Evolutionary conservation across 805 yeast genomes (phyloP).

Genomic region (Schwanniomyces pseudopolymorphus): DNA sequence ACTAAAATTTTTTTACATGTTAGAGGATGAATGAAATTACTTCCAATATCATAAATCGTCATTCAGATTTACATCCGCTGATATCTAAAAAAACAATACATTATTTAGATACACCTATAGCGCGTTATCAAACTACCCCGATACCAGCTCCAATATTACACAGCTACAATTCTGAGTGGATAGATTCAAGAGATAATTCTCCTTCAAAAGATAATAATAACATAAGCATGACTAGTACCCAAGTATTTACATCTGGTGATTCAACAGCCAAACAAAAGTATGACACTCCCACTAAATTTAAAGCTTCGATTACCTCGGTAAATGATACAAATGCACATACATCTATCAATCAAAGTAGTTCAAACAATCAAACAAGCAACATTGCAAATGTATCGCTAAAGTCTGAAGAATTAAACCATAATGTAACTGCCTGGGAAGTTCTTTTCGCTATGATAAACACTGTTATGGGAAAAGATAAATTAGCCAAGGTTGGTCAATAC

Average conservation of each 20-base stretch:
- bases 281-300: slow-evolving; percentile 12
- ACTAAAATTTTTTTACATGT: neutral
- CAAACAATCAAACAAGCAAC: neutral
- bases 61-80: neutral
- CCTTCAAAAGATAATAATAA: slow-evolving; percentile 11
- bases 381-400: slow-evolving; percentile 4
- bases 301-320: slow-evolving; percentile 2
- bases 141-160: slow-evolving; percentile 7
- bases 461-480: slow-evolving; percentile 68
- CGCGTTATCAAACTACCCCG: slow-evolving; percentile 1
- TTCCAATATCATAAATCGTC: slow-evolving; percentile 2
- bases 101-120: neutral
- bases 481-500: slow-evolving; percentile 65
- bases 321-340: slow-evolving; percentile 7
- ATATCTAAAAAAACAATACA: slow-evolving; percentile 1
- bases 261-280: slow-evolving; percentile 11
- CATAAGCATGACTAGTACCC: slow-evolving; percentile 13
- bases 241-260: slow-evolving; percentile 8
- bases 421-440: slow-evolving; percentile 38
- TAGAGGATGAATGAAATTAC: slow-evolving; percentile 7
- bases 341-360: neutral
- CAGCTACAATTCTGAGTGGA: slow-evolving; percentile 26
- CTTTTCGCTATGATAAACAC: slow-evolving; percentile 53
- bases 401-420: slow-evolving; percentile 1
- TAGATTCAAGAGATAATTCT: slow-evolving; percentile 16